A percentile compares a stretch with the other conserved stretches of the same genome.
These are phyloP conservation scores for Amylostereum areolatum DNA, from an alignment of 1,284 basidiomycete genomes.

Conservation along the genomic window DNA sequence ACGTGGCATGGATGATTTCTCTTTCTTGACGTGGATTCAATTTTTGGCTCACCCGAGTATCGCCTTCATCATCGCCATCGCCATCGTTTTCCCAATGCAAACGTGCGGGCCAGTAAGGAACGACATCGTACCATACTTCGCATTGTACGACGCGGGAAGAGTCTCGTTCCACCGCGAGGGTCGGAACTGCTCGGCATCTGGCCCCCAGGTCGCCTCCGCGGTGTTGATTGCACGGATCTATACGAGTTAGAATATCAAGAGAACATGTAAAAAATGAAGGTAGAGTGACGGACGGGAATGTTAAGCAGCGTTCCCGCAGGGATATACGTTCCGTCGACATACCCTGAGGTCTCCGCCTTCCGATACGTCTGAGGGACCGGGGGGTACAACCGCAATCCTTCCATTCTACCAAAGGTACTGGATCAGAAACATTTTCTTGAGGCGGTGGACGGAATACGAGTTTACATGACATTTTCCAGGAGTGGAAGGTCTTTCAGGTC, in stretches of 20 bases:
- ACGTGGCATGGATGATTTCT: conserved; percentile 21
- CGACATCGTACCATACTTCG: conserved; percentile 27
- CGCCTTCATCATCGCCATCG: background rate
- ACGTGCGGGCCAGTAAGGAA: background rate
- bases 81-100: background rate
- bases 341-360: conserved; percentile 33
- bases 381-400: conserved; percentile 35
- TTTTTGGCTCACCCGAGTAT: background rate
- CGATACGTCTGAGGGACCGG: conserved; percentile 43
- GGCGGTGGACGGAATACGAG: background rate
- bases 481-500: conserved; percentile 38
- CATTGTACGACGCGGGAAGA: conserved; percentile 29
- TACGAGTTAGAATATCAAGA: background rate
- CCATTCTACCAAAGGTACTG: conserved; percentile 18
- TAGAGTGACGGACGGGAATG: conserved; percentile 31
- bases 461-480: conserved; percentile 44
- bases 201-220: conserved; percentile 38
- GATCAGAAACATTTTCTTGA: background rate
- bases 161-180: conserved; percentile 38
- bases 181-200: conserved; percentile 40
- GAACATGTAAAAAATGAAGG: background rate
- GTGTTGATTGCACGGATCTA: conserved; percentile 46
- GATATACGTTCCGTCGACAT: conserved; percentile 37
- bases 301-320: conserved; percentile 42
- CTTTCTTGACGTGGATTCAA: too few species aligned